A percentile compares a stretch with the other conserved stretches of the same genome.
These are phyloP conservation scores for Erysimum cheiranthoides DNA, from an alignment of 345 rosid genomes.

Conservation along the genomic window DNA sequence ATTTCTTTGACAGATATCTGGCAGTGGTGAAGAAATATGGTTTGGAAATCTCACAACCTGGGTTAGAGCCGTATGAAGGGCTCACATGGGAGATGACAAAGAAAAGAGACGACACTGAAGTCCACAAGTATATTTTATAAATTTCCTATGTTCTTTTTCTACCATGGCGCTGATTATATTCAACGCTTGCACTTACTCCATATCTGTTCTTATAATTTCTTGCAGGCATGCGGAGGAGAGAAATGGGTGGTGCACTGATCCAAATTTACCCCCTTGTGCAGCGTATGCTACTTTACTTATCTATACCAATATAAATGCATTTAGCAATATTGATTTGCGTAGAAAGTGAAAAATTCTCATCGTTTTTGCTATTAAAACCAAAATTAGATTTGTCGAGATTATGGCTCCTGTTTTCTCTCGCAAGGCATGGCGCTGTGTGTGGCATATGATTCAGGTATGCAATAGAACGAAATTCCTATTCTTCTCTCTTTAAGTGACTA, in stretches of 20 bases:
- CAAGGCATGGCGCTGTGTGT: slow-evolving; percentile 94
- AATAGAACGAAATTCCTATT: not conserved
- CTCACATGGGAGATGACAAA: slow-evolving; percentile 97
- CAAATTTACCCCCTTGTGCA: slow-evolving; percentile 91
- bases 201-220: slow-evolving; percentile 20
- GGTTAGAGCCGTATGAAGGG: slow-evolving; percentile 75
- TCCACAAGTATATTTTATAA: slow-evolving; percentile 68
- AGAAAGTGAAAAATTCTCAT: slow-evolving; percentile 9
- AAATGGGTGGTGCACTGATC: slow-evolving; percentile 84
- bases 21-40: slow-evolving; percentile 78
- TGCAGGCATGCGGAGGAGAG: slow-evolving; percentile 78
- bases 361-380: not conserved
- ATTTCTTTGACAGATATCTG: slow-evolving; percentile 62
- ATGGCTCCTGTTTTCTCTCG: slow-evolving; percentile 98
- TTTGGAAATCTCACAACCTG: slow-evolving; percentile 97
- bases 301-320: not conserved
- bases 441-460: slow-evolving; percentile 93
- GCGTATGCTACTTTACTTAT: slow-evolving; percentile 63
- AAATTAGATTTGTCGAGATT: slow-evolving; percentile 88
- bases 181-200: not conserved
- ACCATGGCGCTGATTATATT: slow-evolving; percentile 2
- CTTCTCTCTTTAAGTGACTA: not conserved
- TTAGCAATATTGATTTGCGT: not conserved
- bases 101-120: slow-evolving; percentile 76
- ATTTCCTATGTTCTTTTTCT: not conserved